Evolutionary conservation across 306 rosid genomes (phyloP), one percentile per base, ranked within the genome.

Genomic region (Quercus bicolor): DNA sequence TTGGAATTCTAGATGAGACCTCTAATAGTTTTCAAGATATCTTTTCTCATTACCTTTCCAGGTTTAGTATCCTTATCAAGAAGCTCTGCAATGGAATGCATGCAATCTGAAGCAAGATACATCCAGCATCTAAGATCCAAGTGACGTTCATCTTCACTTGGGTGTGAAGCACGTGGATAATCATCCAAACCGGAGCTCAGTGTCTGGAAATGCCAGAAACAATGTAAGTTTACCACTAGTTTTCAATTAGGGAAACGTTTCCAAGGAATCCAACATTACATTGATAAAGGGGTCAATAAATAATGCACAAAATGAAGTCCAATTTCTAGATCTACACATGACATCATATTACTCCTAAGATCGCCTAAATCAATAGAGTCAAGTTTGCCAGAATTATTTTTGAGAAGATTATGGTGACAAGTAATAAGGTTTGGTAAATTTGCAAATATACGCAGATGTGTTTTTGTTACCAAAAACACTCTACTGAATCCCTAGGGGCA

Each of bases 111-210:
- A 73, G 97, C 98, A 81, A 95, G 97, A 75, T 84, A 89, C 98
- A 95, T 93, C 98, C 99, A 95, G 80, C 95, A 93, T 76, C 99
- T 89, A 75, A 95, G 97, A 87, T 93, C 99, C 80, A 95, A 19
- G 65, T 95, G 99, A 70, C 88, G 94, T 66, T 95, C 99, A 83
- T 95, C 99, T 60, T 73, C 79, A 78, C 85, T 87, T 66, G 99
- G 99, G 81, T 95, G 99, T 53, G 99, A 93, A 80, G 98, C 89
- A 66, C 98, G 97, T 21, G 99, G 99, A 87, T 93, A 95, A 86
- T 95, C 99, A 86, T 95, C 99, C 82, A 95, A 84, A 59, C 99
- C 98, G 77, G 98, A 95, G 80, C 95, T 65, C 76, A 95, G 91
- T 23, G 99, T 84, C 98, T 95, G 87, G 77, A 80, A 68, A 86